phyloP scores from a whole-genome alignment of 768 basidiomycete genomes.

The Phlegmacium glaucopus region DNA sequence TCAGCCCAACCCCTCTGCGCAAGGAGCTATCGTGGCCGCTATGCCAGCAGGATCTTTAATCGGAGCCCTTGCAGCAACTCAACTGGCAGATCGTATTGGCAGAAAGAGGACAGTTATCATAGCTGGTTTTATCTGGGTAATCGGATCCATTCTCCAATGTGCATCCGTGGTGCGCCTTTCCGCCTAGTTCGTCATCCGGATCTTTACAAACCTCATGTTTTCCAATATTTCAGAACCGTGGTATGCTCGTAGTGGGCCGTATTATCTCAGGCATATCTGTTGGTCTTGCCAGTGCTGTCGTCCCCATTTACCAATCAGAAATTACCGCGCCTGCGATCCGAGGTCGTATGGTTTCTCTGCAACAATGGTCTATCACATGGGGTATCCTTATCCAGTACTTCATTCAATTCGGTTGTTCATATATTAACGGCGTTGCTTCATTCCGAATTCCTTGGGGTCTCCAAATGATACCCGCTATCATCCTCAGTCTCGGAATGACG shows the following conservation, averaged over 20 bases:
- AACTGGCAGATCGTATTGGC: constrained; percentile 62
- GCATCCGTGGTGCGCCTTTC: constrained; percentile 39
- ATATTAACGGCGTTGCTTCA: constrained; percentile 64
- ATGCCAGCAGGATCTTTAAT: constrained; percentile 76
- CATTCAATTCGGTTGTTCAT: constrained; percentile 72
- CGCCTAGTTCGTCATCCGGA: constrained; percentile 1
- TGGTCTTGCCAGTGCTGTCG: constrained; percentile 61
- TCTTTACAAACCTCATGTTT: neutral
- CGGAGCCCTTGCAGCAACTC: constrained; percentile 60
- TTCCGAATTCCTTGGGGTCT: constrained; percentile 82
- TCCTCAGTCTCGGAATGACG: constrained; percentile 66
- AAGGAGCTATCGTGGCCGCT: constrained; percentile 74
- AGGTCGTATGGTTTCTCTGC: constrained; percentile 71
- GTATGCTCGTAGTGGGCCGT: constrained; percentile 73
- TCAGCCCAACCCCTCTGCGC: constrained; percentile 49
- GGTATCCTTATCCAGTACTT: constrained; percentile 77
- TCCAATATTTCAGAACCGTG: constrained; percentile 46
- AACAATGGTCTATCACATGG: constrained; percentile 83
- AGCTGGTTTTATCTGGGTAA: constrained; percentile 67
- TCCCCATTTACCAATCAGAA: constrained; percentile 75
- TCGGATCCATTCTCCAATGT: constrained; percentile 71
- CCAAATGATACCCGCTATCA: constrained; percentile 74
- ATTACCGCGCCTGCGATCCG: constrained; percentile 70
- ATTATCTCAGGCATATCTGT: constrained; percentile 67
- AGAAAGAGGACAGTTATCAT: constrained; percentile 66